Percentiles rank a stretch among this genome's conserved stretches.
Conservation (phyloP, 129 eudicot species). For the Solidago caesia region DNA sequence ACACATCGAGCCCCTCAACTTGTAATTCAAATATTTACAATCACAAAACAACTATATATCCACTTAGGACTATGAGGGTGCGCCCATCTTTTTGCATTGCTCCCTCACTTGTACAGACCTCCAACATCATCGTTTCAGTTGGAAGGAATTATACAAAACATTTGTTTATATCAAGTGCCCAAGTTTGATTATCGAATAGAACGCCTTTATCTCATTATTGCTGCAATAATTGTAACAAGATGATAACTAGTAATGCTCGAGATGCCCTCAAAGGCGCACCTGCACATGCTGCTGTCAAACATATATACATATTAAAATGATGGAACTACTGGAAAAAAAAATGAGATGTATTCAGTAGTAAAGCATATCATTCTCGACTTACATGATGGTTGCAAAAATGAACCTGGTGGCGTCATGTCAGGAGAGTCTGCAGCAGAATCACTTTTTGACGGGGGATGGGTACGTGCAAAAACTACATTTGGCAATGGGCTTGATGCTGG, state of each 20-base stretch:
- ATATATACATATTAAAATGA: neutral
- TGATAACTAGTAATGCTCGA: conserved; percentile 38
- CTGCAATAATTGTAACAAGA: conserved; percentile 42
- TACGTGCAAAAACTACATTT: conserved; percentile 58
- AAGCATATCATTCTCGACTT: conserved; percentile 34
- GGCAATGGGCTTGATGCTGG: conserved; percentile 75
- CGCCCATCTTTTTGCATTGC: conserved; percentile 46
- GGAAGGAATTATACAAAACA: conserved; percentile 41
- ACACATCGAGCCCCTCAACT: conserved; percentile 42
- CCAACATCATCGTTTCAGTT: conserved; percentile 46
- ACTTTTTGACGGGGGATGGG: conserved; percentile 55
- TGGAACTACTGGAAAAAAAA: neutral
- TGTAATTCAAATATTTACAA: conserved; percentile 64
- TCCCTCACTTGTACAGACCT: conserved; percentile 58
- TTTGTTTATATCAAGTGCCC: conserved; percentile 27
- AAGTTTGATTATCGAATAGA: conserved; percentile 30
- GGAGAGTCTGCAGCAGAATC: conserved; percentile 58
- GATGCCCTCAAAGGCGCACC: conserved; percentile 40
- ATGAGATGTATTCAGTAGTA: neutral
- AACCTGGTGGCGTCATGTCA: conserved; percentile 44
- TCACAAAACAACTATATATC: conserved; percentile 59
- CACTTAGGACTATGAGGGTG: conserved; percentile 52
- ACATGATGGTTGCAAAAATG: conserved; percentile 66
- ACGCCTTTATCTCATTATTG: conserved; percentile 21
- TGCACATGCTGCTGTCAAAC: conserved; percentile 51